Conservation (phyloP, 1,139 yeast species). For the Nakaseomyces nivariensis region DNA sequence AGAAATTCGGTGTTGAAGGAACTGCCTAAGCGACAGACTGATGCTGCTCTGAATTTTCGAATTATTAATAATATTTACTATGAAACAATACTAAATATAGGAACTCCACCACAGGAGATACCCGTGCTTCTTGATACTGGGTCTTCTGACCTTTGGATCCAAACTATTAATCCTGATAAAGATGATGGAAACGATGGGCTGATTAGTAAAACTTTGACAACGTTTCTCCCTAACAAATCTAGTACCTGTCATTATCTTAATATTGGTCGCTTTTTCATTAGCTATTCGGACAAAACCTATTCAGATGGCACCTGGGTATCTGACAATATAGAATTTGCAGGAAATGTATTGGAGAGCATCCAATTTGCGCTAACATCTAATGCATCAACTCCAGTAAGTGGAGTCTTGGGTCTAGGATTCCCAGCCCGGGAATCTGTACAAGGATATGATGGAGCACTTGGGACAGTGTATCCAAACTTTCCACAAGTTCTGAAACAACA, state of each 20-base stretch:
- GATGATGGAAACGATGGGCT: conserved; percentile 9
- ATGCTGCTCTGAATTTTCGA: neutral
- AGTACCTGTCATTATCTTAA: conserved; percentile 8
- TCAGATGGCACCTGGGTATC: conserved; percentile 23
- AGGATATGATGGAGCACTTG: conserved; percentile 18
- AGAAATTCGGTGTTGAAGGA: too few relatives aligned
- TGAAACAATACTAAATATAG: conserved; percentile 38
- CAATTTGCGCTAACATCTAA: conserved; percentile 22
- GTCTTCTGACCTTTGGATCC: conserved; percentile 59
- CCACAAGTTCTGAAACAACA: conserved; percentile 45
- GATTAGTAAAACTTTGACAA: neutral
- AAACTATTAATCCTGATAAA: conserved; percentile 8
- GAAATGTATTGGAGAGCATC: conserved; percentile 9
- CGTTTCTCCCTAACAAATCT: conserved; percentile 6
- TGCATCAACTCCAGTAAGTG: conserved; percentile 18
- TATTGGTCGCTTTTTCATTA: conserved; percentile 16
- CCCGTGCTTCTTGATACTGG: conserved; percentile 55
- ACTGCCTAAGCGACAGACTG: neutral
- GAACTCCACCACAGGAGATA: conserved; percentile 44
- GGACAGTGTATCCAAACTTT: conserved; percentile 40
- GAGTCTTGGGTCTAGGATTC: conserved; percentile 26
- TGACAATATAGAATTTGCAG: conserved; percentile 14
- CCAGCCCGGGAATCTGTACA: conserved; percentile 18
- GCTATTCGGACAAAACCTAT: conserved; percentile 18
- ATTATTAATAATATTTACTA: conserved; percentile 19